Evolutionary conservation across 2,329 filamentous ascomycete species (phyloP).

Genomic region (Eurotiales sp.): DNA sequence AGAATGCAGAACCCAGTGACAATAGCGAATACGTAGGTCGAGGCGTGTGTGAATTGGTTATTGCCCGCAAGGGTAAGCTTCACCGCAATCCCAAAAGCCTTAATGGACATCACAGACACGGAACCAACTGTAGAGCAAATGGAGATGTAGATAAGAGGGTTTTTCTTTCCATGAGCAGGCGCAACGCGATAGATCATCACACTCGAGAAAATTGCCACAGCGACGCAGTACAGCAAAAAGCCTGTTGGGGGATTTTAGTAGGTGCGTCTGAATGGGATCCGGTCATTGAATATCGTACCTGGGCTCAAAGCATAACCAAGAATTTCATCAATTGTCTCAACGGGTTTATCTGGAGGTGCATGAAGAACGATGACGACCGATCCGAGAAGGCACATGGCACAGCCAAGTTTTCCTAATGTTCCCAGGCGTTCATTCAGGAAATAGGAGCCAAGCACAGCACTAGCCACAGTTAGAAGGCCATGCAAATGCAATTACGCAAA

Average conservation of each 20-base stretch:
- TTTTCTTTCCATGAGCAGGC: slow-evolving; percentile 86
- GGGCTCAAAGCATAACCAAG: slow-evolving; percentile 85
- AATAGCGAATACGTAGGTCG: slow-evolving; percentile 96
- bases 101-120: slow-evolving; percentile 98
- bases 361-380: slow-evolving; percentile 97
- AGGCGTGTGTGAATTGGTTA: slow-evolving; percentile 93
- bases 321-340: slow-evolving; percentile 88
- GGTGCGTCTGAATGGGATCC: not conserved
- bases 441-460: slow-evolving; percentile 90
- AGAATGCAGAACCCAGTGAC: slow-evolving; percentile 89
- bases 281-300: slow-evolving; percentile 57
- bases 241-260: slow-evolving; percentile 50
- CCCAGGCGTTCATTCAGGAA: slow-evolving; percentile 88
- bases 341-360: slow-evolving; percentile 88
- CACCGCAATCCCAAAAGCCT: slow-evolving; percentile 94
- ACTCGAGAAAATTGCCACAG: slow-evolving; percentile 76
- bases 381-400: slow-evolving; percentile 91
- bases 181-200: slow-evolving; percentile 97
- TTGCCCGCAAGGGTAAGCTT: slow-evolving; percentile 90
- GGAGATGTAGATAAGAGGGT: slow-evolving; percentile 92
- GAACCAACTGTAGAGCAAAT: slow-evolving; percentile 97
- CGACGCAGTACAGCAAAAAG: slow-evolving; percentile 80
- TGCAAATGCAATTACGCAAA: not conserved
- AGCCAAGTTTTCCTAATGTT: slow-evolving; percentile 87
- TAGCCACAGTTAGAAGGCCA: slow-evolving; percentile 26